Conservation (phyloP, 2,329 filamentous ascomycete genomes). For the Tympanopsis confertula region DNA sequence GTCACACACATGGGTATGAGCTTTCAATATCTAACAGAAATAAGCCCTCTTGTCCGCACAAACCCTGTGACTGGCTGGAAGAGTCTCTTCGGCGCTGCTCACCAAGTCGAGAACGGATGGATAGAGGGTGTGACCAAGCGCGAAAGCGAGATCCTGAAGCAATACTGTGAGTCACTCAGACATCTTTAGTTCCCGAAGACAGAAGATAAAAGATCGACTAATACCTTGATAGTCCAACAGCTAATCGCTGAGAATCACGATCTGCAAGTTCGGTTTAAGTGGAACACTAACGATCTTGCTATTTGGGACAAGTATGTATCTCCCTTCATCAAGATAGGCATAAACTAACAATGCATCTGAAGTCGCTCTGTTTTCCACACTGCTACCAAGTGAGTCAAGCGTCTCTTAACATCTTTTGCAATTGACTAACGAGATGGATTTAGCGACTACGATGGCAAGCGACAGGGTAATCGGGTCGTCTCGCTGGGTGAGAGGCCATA, state of each 20-base stretch:
- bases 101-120: conserved; percentile 32
- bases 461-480: conserved; percentile 27
- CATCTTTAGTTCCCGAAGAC: too few relatives aligned
- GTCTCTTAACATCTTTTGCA: conserved; percentile 29
- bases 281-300: conserved; percentile 39
- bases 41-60: conserved; percentile 40
- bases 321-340: conserved; percentile 20
- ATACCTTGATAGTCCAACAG: conserved; percentile 15
- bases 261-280: conserved; percentile 40
- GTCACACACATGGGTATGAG: neutral
- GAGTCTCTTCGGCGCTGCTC: conserved; percentile 27
- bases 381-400: conserved; percentile 35
- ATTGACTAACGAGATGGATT: conserved; percentile 21
- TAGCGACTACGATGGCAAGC: conserved; percentile 18
- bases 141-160: conserved; percentile 38
- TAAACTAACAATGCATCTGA: too few relatives aligned
- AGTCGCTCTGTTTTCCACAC: conserved; percentile 32
- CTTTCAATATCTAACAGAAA: conserved; percentile 2
- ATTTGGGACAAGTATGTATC: conserved; percentile 53
- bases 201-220: neutral
- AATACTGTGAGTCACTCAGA: too few relatives aligned
- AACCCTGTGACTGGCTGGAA: conserved; percentile 54
- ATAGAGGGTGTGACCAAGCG: conserved; percentile 42
- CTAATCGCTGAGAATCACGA: conserved; percentile 43
- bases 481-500: conserved; percentile 30